Conservation (phyloP, 2,329 filamentous ascomycete genomes). For the Verticillium tricorpus region DNA sequence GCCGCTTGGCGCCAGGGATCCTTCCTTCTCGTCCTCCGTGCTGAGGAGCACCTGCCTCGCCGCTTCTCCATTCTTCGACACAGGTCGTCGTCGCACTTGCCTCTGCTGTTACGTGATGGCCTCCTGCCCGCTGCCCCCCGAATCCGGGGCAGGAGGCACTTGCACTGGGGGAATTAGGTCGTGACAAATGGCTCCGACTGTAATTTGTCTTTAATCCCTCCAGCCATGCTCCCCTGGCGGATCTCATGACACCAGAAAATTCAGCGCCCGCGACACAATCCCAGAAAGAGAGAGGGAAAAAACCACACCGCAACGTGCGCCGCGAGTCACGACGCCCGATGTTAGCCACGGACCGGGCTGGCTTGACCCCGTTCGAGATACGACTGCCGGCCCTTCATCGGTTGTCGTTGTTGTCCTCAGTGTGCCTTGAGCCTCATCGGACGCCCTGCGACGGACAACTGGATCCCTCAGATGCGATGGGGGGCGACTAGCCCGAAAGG, state of each 20-base stretch:
- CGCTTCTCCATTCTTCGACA: not conserved
- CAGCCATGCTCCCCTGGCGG: not conserved
- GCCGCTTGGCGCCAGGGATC: not conserved
- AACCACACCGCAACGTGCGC: not conserved
- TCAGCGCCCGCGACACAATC: not conserved
- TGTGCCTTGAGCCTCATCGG: conserved; percentile 1
- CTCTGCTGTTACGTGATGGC: not conserved
- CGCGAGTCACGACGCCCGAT: not conserved
- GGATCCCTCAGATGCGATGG: not conserved
- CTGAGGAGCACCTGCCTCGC: not conserved
- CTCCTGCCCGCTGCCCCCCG: not conserved
- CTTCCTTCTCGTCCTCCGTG: not conserved
- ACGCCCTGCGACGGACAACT: not conserved
- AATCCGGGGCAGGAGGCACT: not conserved
- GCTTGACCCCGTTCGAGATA: not conserved
- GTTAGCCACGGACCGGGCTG: not conserved
- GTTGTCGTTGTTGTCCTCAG: not conserved
- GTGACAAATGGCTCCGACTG: not conserved
- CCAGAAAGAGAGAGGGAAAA: not conserved
- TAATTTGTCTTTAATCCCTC: not conserved
- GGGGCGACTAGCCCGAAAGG: not conserved
- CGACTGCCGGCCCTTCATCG: not conserved
- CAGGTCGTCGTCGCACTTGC: not conserved
- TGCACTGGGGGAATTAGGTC: not conserved
- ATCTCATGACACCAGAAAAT: conserved; percentile 1